Evolutionary conservation across 2,329 filamentous ascomycete genomes (phyloP).

Genomic region (Sarocladium strictum): DNA sequence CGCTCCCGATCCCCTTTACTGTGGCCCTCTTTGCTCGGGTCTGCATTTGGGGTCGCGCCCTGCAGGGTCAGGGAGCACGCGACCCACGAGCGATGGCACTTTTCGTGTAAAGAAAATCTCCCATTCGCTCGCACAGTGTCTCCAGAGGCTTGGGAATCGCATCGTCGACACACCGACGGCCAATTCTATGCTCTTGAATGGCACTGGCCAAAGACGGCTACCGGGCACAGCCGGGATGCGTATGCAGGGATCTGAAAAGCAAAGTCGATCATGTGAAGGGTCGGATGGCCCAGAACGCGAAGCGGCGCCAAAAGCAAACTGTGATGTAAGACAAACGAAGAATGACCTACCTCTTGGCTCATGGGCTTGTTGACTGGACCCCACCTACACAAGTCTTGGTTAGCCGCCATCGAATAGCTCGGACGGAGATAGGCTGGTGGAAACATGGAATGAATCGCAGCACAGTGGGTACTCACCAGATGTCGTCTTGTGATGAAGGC

Average conservation of each 20-base stretch:
- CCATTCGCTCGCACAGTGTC: not conserved
- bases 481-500: slow-evolving; percentile 76
- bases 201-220: not conserved
- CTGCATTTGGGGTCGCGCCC: not conserved
- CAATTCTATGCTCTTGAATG: not conserved
- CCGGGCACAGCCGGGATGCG: slow-evolving; percentile 1
- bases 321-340: slow-evolving; percentile 12
- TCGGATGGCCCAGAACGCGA: not conserved
- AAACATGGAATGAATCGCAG: slow-evolving; percentile 9
- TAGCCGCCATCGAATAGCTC: slow-evolving; percentile 16
- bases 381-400: slow-evolving; percentile 51
- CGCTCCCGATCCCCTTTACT: not conserved
- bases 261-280: slow-evolving; percentile 9
- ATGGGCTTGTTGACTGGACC: slow-evolving; percentile 99
- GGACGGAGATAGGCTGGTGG: not conserved
- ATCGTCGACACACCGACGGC: not conserved
- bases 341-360: slow-evolving; percentile 73
- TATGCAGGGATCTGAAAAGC: slow-evolving; percentile 11
- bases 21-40: not conserved
- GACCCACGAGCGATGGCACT: not conserved
- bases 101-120: not conserved
- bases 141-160: too few species aligned
- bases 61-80: slow-evolving; percentile 1
- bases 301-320: slow-evolving; percentile 1
- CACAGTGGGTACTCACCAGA: slow-evolving; percentile 56